These are phyloP conservation scores for Aristolochia californica DNA, from an alignment of 164 flowering plant genomes.

Conservation along the genomic window DNA sequence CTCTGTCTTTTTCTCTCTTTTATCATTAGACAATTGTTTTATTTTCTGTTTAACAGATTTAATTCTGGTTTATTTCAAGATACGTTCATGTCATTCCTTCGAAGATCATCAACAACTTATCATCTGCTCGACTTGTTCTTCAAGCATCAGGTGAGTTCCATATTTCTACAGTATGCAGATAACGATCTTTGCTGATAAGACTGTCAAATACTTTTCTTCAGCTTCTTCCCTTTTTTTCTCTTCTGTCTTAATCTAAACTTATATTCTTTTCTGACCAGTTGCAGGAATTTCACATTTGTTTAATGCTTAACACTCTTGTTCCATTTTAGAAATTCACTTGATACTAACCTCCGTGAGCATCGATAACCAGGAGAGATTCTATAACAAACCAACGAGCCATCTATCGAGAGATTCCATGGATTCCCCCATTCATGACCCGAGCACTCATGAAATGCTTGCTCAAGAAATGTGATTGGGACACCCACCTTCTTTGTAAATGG, in stretches of 20 bases:
- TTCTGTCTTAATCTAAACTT: too few species aligned
- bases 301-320: neutral
- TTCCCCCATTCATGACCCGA: conserved; percentile 21
- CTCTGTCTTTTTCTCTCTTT: too few species aligned
- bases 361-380: conserved; percentile 50
- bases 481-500: conserved; percentile 77
- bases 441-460: conserved; percentile 59
- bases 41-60: too few species aligned
- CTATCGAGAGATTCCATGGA: conserved; percentile 41
- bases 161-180: too few species aligned
- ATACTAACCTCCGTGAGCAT: neutral
- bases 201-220: neutral
- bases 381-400: conserved; percentile 39
- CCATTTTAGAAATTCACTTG: too few species aligned
- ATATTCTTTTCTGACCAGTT: conserved; percentile 1
- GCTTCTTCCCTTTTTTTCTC: too few species aligned
- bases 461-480: conserved; percentile 68
- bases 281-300: too few species aligned
- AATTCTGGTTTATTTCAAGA: too few species aligned
- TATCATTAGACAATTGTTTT: too few species aligned
- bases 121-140: conserved; percentile 57
- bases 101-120: conserved; percentile 67
- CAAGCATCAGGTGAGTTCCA: conserved; percentile 73
- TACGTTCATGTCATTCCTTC: too few species aligned
- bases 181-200: too few species aligned